Percentiles rank a stretch among this genome's conserved stretches.
Conservation (phyloP, 2,329 filamentous ascomycete genomes). For the Myriangium duriaei region DNA sequence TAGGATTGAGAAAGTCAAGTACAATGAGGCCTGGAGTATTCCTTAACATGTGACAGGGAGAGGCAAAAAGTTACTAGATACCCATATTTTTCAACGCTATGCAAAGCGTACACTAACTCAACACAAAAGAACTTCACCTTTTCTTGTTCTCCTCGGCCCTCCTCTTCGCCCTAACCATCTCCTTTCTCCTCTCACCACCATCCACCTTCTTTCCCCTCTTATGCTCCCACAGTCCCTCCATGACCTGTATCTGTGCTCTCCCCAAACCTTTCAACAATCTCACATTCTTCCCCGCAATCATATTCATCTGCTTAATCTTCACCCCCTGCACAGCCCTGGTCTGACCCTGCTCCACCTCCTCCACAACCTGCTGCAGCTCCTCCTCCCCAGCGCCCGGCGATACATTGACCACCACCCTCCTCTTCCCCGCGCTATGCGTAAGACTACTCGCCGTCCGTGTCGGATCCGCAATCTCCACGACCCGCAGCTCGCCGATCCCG, state of each 20-base stretch:
- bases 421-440: constrained; percentile 41
- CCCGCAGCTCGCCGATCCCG: constrained; percentile 44
- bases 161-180: constrained; percentile 78
- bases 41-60: no score
- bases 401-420: constrained; percentile 49
- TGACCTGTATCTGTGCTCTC: constrained; percentile 54
- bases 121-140: no score
- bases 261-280: constrained; percentile 52
- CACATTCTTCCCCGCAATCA: constrained; percentile 64
- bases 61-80: no score
- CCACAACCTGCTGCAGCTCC: constrained; percentile 45
- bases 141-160: constrained; percentile 62
- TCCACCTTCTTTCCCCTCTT: constrained; percentile 82
- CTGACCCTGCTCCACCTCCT: constrained; percentile 30
- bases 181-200: constrained; percentile 82
- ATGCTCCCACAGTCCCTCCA: constrained; percentile 90
- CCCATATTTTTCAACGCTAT: no score
- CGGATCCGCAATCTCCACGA: constrained; percentile 42
- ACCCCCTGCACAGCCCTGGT: constrained; percentile 50
- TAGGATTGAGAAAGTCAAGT: no score
- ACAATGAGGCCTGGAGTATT: no score
- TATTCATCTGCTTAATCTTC: constrained; percentile 53
- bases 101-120: no score
- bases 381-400: constrained; percentile 28
- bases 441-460: constrained; percentile 32